Evolutionary conservation across 169 alveolate genomes (phyloP).

Genomic region (Cryptosporidium tyzzeri): DNA sequence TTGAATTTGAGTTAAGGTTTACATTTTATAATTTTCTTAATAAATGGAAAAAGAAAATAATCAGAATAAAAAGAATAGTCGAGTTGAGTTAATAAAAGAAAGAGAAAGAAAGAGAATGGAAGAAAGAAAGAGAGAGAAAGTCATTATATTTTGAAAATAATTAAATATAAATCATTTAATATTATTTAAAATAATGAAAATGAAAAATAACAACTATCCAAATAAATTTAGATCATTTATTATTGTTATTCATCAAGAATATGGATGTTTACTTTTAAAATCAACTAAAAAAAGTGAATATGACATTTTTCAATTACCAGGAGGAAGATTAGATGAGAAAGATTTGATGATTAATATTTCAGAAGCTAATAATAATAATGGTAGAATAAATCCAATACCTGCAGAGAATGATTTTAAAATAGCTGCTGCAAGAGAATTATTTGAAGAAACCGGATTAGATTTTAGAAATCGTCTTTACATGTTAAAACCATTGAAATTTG

Average conservation of each 20-base stretch:
- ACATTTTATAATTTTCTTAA: no score
- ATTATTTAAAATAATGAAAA: not conserved
- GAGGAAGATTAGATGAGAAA: conserved; percentile 45
- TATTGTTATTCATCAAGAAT: conserved; percentile 33
- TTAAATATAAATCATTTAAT: not conserved
- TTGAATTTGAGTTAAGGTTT: not conserved
- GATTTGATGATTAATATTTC: not conserved
- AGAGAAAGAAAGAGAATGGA: not conserved
- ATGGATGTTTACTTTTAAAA: conserved; percentile 39
- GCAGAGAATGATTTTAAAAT: not conserved
- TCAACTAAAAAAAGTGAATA: conserved; percentile 2
- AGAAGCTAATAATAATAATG: not conserved
- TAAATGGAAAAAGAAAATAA: not conserved
- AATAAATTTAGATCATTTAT: conserved; percentile 34
- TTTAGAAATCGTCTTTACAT: conserved; percentile 10
- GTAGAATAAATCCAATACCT: not conserved
- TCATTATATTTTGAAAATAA: not conserved
- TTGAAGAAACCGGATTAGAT: conserved; percentile 66
- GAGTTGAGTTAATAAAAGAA: no score
- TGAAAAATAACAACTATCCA: not conserved
- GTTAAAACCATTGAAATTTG: not conserved
- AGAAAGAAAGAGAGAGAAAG: not conserved
- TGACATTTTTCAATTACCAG: conserved; percentile 38
- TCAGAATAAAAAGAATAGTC: not conserved
- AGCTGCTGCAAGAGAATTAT: conserved; percentile 62